These are phyloP conservation scores for Oryza nivara DNA, from an alignment of 176 grass and related monocot genomes.

Conservation along the genomic window DNA sequence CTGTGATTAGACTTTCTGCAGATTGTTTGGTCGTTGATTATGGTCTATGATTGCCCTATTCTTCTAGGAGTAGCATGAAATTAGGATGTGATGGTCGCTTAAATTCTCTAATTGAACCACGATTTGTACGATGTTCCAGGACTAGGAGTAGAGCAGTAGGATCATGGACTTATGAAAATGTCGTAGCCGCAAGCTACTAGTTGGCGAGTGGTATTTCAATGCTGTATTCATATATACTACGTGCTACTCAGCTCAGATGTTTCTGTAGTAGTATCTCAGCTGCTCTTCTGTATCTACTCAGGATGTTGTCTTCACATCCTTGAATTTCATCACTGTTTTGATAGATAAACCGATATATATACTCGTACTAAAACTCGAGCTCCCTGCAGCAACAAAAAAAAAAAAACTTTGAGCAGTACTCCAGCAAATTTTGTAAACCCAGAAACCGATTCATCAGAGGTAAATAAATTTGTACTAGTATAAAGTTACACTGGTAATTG, in stretches of 20 bases:
- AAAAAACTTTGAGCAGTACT: too few relatives aligned
- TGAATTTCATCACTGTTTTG: background rate
- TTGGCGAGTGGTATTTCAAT: constrained; percentile 11
- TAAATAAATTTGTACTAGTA: background rate
- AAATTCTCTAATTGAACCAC: background rate
- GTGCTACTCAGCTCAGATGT: background rate
- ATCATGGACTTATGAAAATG: background rate
- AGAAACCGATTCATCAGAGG: background rate
- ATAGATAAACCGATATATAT: background rate
- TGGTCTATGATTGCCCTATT: background rate
- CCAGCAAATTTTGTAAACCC: too few relatives aligned
- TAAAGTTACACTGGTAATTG: background rate
- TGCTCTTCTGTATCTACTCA: background rate
- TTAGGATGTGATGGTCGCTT: background rate
- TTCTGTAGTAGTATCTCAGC: constrained; percentile 12
- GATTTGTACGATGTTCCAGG: background rate
- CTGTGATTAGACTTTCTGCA: background rate
- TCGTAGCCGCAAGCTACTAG: background rate
- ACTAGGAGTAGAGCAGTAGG: background rate
- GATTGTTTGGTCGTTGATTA: background rate
- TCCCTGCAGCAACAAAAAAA: too few relatives aligned
- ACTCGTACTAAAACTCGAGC: too few relatives aligned
- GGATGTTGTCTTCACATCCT: background rate
- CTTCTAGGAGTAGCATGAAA: background rate
- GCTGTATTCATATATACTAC: background rate